A percentile compares a stretch with the other conserved stretches of the same genome.
Conservation (phyloP, 805 yeast genomes). For the Scheffersomyces stipitis region DNA sequence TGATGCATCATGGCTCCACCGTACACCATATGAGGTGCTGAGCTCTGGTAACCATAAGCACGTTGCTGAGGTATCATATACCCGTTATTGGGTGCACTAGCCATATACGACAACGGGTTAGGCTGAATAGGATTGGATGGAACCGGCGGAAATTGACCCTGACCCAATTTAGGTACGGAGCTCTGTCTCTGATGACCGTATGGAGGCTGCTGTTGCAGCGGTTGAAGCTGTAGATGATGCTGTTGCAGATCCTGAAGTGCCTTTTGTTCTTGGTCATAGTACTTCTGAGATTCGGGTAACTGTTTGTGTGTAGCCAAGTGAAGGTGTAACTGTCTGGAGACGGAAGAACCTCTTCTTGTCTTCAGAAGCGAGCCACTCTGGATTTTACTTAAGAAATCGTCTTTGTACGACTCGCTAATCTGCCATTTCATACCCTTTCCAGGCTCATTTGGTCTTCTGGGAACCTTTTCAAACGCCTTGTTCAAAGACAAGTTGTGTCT, state of each 20-base stretch:
- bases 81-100: constrained; percentile 6
- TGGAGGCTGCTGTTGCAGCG: constrained; percentile 5
- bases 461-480: constrained; percentile 97
- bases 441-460: constrained; percentile 92
- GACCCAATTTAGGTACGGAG: constrained; percentile 20
- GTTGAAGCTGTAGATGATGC: constrained; percentile 3
- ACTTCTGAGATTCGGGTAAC: constrained; percentile 47
- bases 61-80: constrained; percentile 8
- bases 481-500: constrained; percentile 92
- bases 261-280: constrained; percentile 14
- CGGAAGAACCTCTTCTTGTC: constrained; percentile 76
- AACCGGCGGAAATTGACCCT: constrained; percentile 12
- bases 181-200: constrained; percentile 14
- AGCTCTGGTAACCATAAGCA: constrained; percentile 15
- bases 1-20: constrained; percentile 19
- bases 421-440: constrained; percentile 99
- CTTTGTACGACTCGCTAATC: constrained; percentile 78
- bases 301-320: constrained; percentile 63
- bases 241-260: constrained; percentile 16
- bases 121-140: constrained; percentile 18
- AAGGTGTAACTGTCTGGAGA: constrained; percentile 74
- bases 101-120: constrained; percentile 21
- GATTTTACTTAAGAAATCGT: constrained; percentile 81
- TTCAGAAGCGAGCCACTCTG: constrained; percentile 72
- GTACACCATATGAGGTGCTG: constrained; percentile 23